phyloP scores from a whole-genome alignment of 1,139 yeast species.

The Pichia sp. region DNA sequence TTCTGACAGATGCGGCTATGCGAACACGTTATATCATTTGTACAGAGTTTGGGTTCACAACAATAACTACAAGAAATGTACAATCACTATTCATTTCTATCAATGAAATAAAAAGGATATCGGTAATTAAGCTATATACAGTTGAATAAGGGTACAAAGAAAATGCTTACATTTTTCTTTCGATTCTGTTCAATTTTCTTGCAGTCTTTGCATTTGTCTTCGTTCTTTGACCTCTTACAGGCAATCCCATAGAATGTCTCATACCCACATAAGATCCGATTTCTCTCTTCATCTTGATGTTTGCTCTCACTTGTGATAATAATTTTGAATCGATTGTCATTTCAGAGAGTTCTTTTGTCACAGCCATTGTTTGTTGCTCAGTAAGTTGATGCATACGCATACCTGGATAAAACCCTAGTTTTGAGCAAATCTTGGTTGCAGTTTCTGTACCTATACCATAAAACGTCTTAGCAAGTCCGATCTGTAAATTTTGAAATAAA shows the following conservation, averaged over 20 bases:
- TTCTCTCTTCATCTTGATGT: conserved; percentile 70
- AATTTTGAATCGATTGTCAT: conserved; percentile 83
- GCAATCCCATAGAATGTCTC: conserved; percentile 82
- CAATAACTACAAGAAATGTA: too few species aligned
- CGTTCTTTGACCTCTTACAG: conserved; percentile 92
- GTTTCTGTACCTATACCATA: conserved; percentile 77
- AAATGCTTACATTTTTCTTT: conserved; percentile 36
- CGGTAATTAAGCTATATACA: too few species aligned
- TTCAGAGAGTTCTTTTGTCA: conserved; percentile 80
- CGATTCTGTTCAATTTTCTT: conserved; percentile 68
- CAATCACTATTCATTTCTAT: too few species aligned
- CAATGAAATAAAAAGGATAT: too few species aligned
- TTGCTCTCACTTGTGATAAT: conserved; percentile 67
- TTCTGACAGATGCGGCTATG: too few species aligned
- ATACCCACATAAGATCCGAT: conserved; percentile 85
- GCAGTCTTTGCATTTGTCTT: conserved; percentile 89
- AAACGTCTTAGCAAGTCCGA: conserved; percentile 72
- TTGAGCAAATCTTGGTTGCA: conserved; percentile 77
- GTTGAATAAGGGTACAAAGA: too few species aligned
- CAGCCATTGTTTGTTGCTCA: conserved; percentile 79
- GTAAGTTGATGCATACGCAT: conserved; percentile 91
- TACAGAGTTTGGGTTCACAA: too few species aligned
- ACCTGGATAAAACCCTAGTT: conserved; percentile 81
- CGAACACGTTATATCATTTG: too few species aligned
- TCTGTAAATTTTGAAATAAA: conserved; percentile 27